Percentiles rank a stretch among this genome's conserved stretches.
Evolutionary conservation across 139 green algal species (phyloP).

Genomic region (Micractinium sp.): DNA sequence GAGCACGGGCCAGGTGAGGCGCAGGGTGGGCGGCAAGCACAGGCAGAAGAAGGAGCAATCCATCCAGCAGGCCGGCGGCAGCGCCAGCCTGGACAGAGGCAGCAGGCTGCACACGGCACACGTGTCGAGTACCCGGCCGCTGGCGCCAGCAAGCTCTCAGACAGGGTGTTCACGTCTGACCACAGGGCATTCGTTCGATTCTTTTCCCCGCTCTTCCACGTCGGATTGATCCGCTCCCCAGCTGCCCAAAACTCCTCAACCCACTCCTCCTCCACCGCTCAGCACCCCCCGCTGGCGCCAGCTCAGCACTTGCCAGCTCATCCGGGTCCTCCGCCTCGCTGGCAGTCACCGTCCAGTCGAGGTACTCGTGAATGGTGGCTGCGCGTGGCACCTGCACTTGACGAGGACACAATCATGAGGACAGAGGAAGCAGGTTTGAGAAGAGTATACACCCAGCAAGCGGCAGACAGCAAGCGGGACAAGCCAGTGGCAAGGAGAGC

Average conservation of each 20-base stretch:
- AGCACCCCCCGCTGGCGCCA: not conserved
- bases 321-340: constrained; percentile 64
- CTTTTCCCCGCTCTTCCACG: too few relatives aligned
- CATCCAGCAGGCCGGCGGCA: not conserved
- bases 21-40: not conserved
- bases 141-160: too few relatives aligned
- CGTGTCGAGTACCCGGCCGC: too few relatives aligned
- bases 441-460: too few relatives aligned
- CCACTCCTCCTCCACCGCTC: not conserved
- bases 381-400: constrained; percentile 70
- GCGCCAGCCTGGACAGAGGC: not conserved
- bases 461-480: too few relatives aligned
- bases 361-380: constrained; percentile 95
- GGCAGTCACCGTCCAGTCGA: constrained; percentile 94
- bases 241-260: not conserved
- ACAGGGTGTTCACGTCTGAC: too few relatives aligned
- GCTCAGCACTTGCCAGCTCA: constrained; percentile 59
- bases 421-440: not conserved
- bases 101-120: not conserved
- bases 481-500: constrained; percentile 30
- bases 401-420: too few relatives aligned
- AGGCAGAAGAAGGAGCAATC: not conserved
- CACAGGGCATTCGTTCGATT: too few relatives aligned
- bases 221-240: too few relatives aligned
- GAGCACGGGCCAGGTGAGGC: too few relatives aligned